These are phyloP conservation scores for Earliella scabrosa DNA, from an alignment of 1,284 basidiomycete genomes.

Conservation along the genomic window DNA sequence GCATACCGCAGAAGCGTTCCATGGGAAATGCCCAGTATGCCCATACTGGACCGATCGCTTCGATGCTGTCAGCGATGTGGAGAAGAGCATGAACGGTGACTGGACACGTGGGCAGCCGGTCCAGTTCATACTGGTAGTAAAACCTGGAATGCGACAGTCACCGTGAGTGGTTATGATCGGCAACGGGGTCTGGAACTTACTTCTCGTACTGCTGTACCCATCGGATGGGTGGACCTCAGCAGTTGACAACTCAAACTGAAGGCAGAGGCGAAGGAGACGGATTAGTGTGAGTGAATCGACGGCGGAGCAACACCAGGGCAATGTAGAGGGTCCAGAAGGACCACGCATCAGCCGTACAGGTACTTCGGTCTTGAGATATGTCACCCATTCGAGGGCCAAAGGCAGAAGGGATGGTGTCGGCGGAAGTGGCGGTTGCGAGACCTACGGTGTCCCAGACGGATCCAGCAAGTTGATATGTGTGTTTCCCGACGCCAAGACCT, in stretches of 20 bases:
- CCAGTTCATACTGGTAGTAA: slow-evolving; percentile 42
- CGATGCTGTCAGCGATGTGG: slow-evolving; percentile 40
- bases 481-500: slow-evolving; percentile 35
- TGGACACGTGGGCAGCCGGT: slow-evolving; percentile 39
- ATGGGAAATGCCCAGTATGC: slow-evolving; percentile 43
- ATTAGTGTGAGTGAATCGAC: slow-evolving; percentile 39
- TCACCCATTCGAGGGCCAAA: slow-evolving; percentile 43
- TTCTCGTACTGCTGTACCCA: slow-evolving; percentile 40
- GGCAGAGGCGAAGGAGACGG: slow-evolving; percentile 41
- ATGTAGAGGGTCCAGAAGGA: slow-evolving; percentile 44
- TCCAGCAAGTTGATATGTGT: slow-evolving; percentile 32
- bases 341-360: slow-evolving; percentile 37
- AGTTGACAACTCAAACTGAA: slow-evolving; percentile 41
- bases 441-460: slow-evolving; percentile 45
- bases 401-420: slow-evolving; percentile 41
- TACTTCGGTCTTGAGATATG: slow-evolving; percentile 32
- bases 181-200: slow-evolving; percentile 30
- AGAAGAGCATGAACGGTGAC: slow-evolving; percentile 45
- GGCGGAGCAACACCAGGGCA: slow-evolving; percentile 41
- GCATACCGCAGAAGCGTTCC: slow-evolving; percentile 41
- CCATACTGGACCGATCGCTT: slow-evolving; percentile 40
- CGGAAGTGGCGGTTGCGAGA: slow-evolving; percentile 31
- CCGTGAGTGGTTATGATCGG: neutral
- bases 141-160: slow-evolving; percentile 22
- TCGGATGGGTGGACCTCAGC: slow-evolving; percentile 40